A percentile compares a stretch with the other conserved stretches of the same genome.
Conservation (phyloP, 2,329 filamentous ascomycete species). For the Arthrobotrys entomopaga region DNA sequence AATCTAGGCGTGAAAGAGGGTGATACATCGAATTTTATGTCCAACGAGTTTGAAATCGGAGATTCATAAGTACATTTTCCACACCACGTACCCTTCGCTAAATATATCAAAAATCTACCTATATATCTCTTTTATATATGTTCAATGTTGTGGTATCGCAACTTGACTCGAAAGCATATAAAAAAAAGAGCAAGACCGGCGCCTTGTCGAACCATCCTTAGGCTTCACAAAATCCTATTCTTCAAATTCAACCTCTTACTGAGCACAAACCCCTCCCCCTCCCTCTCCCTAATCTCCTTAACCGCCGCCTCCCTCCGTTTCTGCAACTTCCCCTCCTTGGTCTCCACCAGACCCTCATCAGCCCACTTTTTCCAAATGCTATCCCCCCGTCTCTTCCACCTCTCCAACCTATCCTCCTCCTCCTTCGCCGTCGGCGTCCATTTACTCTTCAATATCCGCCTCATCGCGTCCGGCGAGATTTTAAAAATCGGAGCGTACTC, state of each 20-base stretch:
- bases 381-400: conserved; percentile 72
- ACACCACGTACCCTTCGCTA: background rate
- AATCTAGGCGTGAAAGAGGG: no score
- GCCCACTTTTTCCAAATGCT: conserved; percentile 66
- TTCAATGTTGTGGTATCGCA: background rate
- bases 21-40: no score
- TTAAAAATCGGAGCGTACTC: conserved; percentile 81
- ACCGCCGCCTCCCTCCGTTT: background rate
- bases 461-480: conserved; percentile 85
- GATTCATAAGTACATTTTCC: background rate
- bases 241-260: conserved; percentile 48
- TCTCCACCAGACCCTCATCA: conserved; percentile 37
- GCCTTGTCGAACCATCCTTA: no score
- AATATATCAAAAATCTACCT: background rate
- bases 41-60: no score
- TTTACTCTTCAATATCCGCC: conserved; percentile 83
- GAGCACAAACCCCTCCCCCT: conserved; percentile 38
- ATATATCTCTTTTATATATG: background rate
- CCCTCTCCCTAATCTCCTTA: background rate
- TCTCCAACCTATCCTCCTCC: conserved; percentile 68
- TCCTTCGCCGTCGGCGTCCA: conserved; percentile 73
- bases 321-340: conserved; percentile 42
- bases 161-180: no score
- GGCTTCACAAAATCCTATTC: conserved; percentile 31
- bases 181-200: no score